Evolutionary conservation across 352 stramenopile genomes (phyloP), one percentile per base, ranked within the genome.

Genomic region (Phytophthora brassicae): DNA sequence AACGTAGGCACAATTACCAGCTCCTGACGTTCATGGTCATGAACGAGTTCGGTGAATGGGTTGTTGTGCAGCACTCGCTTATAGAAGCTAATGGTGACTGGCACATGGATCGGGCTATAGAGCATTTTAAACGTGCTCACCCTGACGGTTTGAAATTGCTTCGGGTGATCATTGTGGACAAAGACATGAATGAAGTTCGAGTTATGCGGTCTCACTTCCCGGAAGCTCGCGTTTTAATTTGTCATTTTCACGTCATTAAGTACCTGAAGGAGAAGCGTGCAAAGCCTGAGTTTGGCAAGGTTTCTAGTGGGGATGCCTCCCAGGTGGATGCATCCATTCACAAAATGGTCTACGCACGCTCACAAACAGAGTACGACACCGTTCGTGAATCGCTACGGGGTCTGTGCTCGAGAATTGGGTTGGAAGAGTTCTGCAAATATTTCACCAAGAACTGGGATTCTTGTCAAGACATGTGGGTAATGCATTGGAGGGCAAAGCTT

Each of bases 401-500:
- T 19, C 7, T 64, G 1, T 74, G 72, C 22, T n/a, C n/a, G n/a
- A n/a, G n/a, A 0, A 17, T 0, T 16, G 53, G 0, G 24, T 66
- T 1, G 31, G 45, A 4, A 42, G 45, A 11, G 0, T 78, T 78
- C 17, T 66, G 26, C 22, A 41, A 53, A 0, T 79, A 74, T 54
- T 56, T 76, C 4, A 26, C 56, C 0, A 13, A 24, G 17, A 79
- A 75, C 19, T 76, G 67, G 67, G 11, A 69, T 44, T 6, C 33
- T 0, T 53, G 51, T n/a, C 17, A 56, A 13, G 65, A 72, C 6
- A 50, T 57, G 41, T 81, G 63, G 65, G 68, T n/a, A 6, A 35
- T 67, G 17, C 60, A 55, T 17, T 11, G 6, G 0, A 48, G 69
- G 5, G 17, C 51, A 0, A 56, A 72, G 1, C 46, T 76, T 0